Evolutionary conservation across 164 flowering plant species (phyloP), one percentile per base, ranked within the genome.

Genomic region (Tinospora cordifolia): DNA sequence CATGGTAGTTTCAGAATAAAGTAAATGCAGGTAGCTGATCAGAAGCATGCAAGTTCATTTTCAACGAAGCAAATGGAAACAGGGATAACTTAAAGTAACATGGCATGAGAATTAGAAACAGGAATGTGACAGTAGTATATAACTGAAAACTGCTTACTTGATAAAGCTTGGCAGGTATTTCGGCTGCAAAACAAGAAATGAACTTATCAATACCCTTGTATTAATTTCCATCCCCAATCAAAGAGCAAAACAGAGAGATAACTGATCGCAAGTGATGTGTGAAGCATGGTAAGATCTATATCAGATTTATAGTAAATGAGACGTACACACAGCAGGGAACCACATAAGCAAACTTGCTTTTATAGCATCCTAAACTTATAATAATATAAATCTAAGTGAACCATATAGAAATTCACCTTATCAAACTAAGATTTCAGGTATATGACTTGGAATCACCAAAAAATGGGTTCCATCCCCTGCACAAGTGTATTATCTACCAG

Each of bases 151-250:
- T 60, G 41, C 90, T 81, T 81, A 90, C 99, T 88, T 87, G 83
- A 95, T 95, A 80, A 95, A 95, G 84, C 87, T 85, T 64, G 98
- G 96, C 84, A 95, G 80, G 70, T 90, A 95, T 75, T 95, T 92
- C 19, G 98, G 98, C 99, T 95, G 98, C 66, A 72, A 6, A 77
- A 80, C 44, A 72, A 78, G 46, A 72, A 73, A 3, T n/a, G 70
- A 79, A 63, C 47, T 66, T 54, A 57, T 72, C 38, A 80, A 66
- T 25, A 49, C n/a, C n/a, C n/a, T n/a, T n/a, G n/a, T n/a, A n/a
- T n/a, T n/a, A n/a, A n/a, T n/a, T n/a, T n/a, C n/a, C n/a, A n/a
- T 22, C 41, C 60, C 38, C 67, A 63, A 68, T 70, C 30, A 67
- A 36, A 38, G 39, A 62, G 24, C 58, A 74, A 65, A 46, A 6